Percentiles rank a stretch among this genome's conserved stretches.
Evolutionary conservation across 192 early-diverging fungal genomes (phyloP).

Genomic region (Funneliformis mosseae): DNA sequence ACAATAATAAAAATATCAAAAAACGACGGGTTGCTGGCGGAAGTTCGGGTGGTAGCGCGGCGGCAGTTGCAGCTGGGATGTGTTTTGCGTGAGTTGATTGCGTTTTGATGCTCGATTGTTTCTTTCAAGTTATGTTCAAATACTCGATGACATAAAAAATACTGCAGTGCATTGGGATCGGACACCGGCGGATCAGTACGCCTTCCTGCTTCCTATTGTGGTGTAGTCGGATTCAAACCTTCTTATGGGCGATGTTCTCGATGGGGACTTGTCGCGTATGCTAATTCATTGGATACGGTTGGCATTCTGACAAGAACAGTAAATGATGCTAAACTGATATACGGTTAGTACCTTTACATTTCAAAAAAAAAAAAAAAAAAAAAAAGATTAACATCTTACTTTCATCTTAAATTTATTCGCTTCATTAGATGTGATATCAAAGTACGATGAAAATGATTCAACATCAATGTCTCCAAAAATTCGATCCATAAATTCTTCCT

Average conservation of each 20-base stretch:
- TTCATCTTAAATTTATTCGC: background rate
- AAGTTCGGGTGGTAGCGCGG: slow-evolving; percentile 90
- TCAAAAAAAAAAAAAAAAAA: background rate
- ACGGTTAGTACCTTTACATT: slow-evolving; percentile 49
- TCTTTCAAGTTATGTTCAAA: background rate
- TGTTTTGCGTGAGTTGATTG: slow-evolving; percentile 64
- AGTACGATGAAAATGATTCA: slow-evolving; percentile 62
- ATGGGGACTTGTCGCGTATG: slow-evolving; percentile 82
- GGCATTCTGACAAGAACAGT: slow-evolving; percentile 75
- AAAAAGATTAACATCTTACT: background rate
- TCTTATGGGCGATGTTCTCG: slow-evolving; percentile 87
- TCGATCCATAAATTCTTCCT: slow-evolving; percentile 36
- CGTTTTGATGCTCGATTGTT: background rate
- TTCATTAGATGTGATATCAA: slow-evolving; percentile 55
- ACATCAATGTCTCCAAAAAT: slow-evolving; percentile 57
- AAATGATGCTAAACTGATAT: slow-evolving; percentile 53
- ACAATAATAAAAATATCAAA: background rate
- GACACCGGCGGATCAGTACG: slow-evolving; percentile 97
- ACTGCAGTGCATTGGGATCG: slow-evolving; percentile 78
- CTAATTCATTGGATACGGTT: slow-evolving; percentile 85
- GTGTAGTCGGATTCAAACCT: slow-evolving; percentile 91
- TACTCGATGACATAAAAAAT: background rate
- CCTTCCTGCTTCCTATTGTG: slow-evolving; percentile 91
- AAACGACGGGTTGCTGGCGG: slow-evolving; percentile 73
- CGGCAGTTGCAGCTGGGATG: slow-evolving; percentile 82